phyloP scores from a whole-genome alignment of 1,284 basidiomycete genomes.

The Malassezia slooffiae region DNA sequence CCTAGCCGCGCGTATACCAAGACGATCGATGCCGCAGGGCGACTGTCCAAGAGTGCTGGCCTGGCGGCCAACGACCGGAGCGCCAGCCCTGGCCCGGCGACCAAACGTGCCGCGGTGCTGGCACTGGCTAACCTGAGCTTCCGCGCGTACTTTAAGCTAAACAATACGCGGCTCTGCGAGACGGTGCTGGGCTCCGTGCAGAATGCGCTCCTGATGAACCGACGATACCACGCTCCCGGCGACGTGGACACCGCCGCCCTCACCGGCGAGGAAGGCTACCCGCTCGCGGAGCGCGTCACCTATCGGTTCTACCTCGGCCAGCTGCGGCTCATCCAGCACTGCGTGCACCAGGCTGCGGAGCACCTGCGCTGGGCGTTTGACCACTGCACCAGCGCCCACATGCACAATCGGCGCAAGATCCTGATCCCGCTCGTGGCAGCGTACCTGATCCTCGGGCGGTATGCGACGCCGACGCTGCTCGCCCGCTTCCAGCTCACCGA shows the following conservation, averaged over 20 bases:
- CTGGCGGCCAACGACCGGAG: constrained; percentile 42
- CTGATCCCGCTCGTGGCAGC: constrained; percentile 46
- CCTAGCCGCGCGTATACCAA: constrained; percentile 12
- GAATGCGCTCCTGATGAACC: constrained; percentile 43
- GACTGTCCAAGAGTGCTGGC: constrained; percentile 38
- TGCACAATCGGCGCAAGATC: constrained; percentile 45
- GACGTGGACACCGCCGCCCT: constrained; percentile 13
- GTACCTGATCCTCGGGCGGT: constrained; percentile 46
- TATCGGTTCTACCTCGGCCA: constrained; percentile 49
- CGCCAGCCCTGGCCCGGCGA: constrained; percentile 22
- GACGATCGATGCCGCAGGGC: constrained; percentile 40
- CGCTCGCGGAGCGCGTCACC: constrained; percentile 44
- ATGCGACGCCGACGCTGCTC: constrained; percentile 39
- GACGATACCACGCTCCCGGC: not conserved
- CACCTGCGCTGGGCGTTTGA: constrained; percentile 47
- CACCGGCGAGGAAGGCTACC: constrained; percentile 42
- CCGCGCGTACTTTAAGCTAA: constrained; percentile 43
- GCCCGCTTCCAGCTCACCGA: constrained; percentile 30
- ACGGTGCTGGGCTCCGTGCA: constrained; percentile 49
- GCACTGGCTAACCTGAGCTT: constrained; percentile 43
- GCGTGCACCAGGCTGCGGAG: constrained; percentile 42
- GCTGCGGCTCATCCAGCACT: constrained; percentile 47
- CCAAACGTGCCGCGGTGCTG: constrained; percentile 38
- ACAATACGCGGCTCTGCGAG: constrained; percentile 49
- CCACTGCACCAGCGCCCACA: constrained; percentile 32